Percentiles rank a stretch among this genome's conserved stretches.
These are phyloP conservation scores for Candida sithepensis DNA, from an alignment of 805 yeast genomes.

Conservation along the genomic window DNA sequence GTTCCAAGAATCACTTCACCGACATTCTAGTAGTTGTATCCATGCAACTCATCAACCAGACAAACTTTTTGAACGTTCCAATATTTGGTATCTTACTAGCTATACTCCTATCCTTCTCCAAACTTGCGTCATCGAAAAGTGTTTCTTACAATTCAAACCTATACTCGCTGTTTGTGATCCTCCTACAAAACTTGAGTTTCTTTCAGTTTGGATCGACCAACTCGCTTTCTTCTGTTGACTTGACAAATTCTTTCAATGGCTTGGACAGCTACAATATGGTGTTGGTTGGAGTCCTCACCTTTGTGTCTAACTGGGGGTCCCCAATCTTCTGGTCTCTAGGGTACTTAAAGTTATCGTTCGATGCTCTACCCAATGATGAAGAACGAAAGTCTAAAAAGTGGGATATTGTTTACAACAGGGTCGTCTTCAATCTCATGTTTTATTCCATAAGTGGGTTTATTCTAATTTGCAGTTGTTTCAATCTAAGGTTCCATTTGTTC, in stretches of 20 bases:
- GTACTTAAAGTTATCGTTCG: conserved; percentile 22
- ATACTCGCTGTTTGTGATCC: conserved; percentile 35
- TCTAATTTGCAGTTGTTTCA: conserved; percentile 65
- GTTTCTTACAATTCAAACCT: conserved; percentile 12
- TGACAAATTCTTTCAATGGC: conserved; percentile 92
- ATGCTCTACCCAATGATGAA: conserved; percentile 4
- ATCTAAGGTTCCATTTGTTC: conserved; percentile 79
- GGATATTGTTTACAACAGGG: conserved; percentile 34
- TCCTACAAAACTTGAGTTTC: conserved; percentile 73
- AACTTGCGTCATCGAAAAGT: conserved; percentile 11
- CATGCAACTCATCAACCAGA: conserved; percentile 49
- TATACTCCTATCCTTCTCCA: conserved; percentile 26
- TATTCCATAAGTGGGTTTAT: conserved; percentile 58
- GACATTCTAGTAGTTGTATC: conserved; percentile 36
- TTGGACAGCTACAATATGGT: conserved; percentile 63
- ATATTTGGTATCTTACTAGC: conserved; percentile 34
- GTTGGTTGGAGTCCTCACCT: conserved; percentile 74
- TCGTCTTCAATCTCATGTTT: conserved; percentile 43
- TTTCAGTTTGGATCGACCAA: conserved; percentile 90
- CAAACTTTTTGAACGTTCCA: conserved; percentile 54
- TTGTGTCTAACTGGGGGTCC: conserved; percentile 79
- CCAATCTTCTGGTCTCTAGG: conserved; percentile 77
- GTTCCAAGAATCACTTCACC: conserved; percentile 24
- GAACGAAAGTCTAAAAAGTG: conserved; percentile 21
- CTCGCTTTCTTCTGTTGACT: conserved; percentile 85